Evolutionary conservation across 2,329 filamentous ascomycete species (phyloP).

Genomic region (Curvularia verruculosa): DNA sequence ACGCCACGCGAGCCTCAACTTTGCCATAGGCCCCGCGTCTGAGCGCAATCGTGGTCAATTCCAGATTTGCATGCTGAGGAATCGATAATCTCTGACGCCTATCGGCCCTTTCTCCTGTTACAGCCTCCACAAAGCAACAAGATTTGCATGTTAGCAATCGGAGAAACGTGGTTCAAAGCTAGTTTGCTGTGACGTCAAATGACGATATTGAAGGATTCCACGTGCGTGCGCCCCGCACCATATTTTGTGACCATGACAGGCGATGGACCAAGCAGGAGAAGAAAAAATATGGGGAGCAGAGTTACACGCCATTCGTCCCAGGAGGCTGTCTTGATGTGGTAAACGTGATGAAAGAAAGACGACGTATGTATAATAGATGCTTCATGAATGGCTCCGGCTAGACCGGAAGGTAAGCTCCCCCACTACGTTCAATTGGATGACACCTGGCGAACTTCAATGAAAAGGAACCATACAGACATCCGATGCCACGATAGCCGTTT

Average conservation of each 20-base stretch:
- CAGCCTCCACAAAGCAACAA: neutral
- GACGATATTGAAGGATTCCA: conserved; percentile 3
- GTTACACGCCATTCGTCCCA: neutral
- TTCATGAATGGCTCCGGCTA: neutral
- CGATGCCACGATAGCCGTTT: conserved; percentile 3
- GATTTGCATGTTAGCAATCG: neutral
- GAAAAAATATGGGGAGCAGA: neutral
- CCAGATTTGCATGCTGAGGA: conserved; percentile 37
- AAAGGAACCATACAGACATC: neutral
- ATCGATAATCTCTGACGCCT: conserved; percentile 5
- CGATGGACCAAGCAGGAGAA: neutral
- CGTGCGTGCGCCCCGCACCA: conserved; percentile 12
- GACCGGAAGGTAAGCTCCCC: neutral
- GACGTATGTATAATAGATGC: neutral
- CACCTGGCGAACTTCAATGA: neutral
- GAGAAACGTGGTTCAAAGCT: neutral
- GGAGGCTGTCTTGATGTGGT: neutral
- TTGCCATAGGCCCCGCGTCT: conserved; percentile 26
- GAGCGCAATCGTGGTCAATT: conserved; percentile 13
- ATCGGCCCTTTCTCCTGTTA: neutral
- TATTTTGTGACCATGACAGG: conserved; percentile 4
- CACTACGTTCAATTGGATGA: neutral
- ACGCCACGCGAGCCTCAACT: conserved; percentile 25
- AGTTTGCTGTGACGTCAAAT: conserved; percentile 12
- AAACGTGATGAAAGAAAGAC: neutral